Evolutionary conservation across 208 protist species (phyloP).

Genomic region (Leishmania turanica): DNA sequence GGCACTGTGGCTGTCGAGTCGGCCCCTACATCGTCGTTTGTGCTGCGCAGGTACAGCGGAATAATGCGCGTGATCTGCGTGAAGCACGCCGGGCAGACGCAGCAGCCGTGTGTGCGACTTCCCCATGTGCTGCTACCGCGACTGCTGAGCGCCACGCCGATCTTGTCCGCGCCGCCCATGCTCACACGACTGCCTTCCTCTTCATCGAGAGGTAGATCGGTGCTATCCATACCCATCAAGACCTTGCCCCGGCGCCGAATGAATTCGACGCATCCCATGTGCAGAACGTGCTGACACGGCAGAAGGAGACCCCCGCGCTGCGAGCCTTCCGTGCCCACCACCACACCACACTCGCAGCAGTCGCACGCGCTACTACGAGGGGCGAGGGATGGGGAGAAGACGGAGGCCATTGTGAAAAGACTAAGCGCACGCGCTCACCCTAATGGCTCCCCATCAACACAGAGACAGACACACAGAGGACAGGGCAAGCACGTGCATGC

Average conservation of each 20-base stretch:
- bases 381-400: neutral
- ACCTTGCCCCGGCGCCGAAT: slow-evolving; percentile 41
- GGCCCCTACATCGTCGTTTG: slow-evolving; percentile 12
- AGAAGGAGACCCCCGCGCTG: slow-evolving; percentile 68
- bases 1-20: neutral
- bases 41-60: slow-evolving; percentile 49
- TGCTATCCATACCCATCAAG: slow-evolving; percentile 17
- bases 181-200: neutral
- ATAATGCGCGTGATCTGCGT: slow-evolving; percentile 43
- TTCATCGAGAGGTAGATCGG: slow-evolving; percentile 18
- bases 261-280: slow-evolving; percentile 80
- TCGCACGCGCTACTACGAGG: slow-evolving; percentile 27
- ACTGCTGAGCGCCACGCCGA: neutral
- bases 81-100: slow-evolving; percentile 58
- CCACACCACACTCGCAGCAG: slow-evolving; percentile 78
- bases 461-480: neutral
- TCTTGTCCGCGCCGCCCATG: neutral
- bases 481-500: neutral
- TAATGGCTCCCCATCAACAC: neutral
- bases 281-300: slow-evolving; percentile 85
- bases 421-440: neutral
- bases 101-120: slow-evolving; percentile 9
- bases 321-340: slow-evolving; percentile 64
- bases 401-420: slow-evolving; percentile 3
- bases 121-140: neutral